Base-by-base conservation (phyloP, 495 filamentous ascomycete genomes). In the Penicillium macrosclerotiorum region DNA sequence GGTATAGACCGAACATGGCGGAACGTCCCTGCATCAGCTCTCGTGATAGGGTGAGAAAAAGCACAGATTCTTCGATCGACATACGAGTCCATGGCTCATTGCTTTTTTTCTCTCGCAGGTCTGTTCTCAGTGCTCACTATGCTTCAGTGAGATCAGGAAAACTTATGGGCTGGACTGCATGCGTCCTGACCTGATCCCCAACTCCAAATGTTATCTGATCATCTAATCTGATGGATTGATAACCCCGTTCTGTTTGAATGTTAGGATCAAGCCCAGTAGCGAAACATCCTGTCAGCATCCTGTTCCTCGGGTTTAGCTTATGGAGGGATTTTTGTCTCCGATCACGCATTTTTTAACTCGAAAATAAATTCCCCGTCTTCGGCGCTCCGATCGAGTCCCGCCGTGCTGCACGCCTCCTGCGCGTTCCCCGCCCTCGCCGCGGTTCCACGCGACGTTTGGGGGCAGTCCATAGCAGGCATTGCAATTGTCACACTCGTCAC, bases 211-310 rank as follows among this genome's bases (percentile, higher is more conserved):
- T 60, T 43, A 55, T 50, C 49, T 35, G 42, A 50, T 44, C 43
- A 60, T 55, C 51, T 55, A 55, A 55, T 55, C 51, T 49, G 51
- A 55, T 53, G 24, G 50, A 53, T 53, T 39, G 31, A 52, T 40
- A 47, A 37, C 8, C n/a, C 23, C 18, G 23, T 35, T 8, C 5
- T 19, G n/a, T 2, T 45, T 18, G 5, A 8, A 33, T n/a, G 23
- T 17, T n/a, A 8, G 12, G 37, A 39, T n/a, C n/a, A n/a, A n/a
- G n/a, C n/a, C n/a, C n/a, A n/a, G n/a, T n/a, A n/a, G n/a, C n/a
- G n/a, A n/a, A n/a, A n/a, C n/a, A n/a, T n/a, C n/a, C n/a, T n/a
- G n/a, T n/a, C n/a, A n/a, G n/a, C n/a, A n/a, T n/a, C n/a, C n/a
- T n/a, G n/a, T n/a, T n/a, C n/a, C n/a, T n/a, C n/a, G n/a, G n/a